Conservation (phyloP, 768 basidiomycete genomes). For the Candolleomyces aberdarensis region DNA sequence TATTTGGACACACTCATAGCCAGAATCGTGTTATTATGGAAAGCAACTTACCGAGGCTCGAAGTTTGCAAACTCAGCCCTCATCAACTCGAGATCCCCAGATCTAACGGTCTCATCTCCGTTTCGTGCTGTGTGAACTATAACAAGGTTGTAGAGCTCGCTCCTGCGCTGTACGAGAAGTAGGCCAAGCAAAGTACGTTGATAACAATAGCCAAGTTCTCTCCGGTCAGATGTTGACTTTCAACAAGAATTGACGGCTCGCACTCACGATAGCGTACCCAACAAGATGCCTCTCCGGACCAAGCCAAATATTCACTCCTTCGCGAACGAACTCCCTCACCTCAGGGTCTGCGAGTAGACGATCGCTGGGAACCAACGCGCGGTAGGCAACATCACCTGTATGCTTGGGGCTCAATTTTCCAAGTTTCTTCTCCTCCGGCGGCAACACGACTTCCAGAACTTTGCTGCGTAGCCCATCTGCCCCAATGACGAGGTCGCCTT, state of each 20-base stretch:
- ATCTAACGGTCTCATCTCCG: constrained; percentile 38
- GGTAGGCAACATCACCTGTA: constrained; percentile 65
- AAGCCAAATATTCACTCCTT: constrained; percentile 58
- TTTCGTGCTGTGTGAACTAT: constrained; percentile 32
- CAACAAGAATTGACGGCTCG: no score
- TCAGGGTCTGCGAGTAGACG: constrained; percentile 49
- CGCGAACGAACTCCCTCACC: constrained; percentile 47
- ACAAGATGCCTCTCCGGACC: constrained; percentile 42
- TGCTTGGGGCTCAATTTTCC: constrained; percentile 27
- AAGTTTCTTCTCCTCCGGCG: constrained; percentile 32
- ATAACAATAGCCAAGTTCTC: no score
- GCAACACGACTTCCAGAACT: constrained; percentile 45
- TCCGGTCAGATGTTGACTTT: no score
- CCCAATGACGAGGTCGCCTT: constrained; percentile 42
- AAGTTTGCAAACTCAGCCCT: constrained; percentile 42
- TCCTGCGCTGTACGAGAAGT: constrained; percentile 23
- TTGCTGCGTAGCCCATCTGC: constrained; percentile 51
- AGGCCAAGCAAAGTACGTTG: no score
- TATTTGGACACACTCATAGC: no score
- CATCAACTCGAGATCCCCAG: constrained; percentile 45
- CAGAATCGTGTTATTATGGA: no score
- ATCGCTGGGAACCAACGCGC: constrained; percentile 47
- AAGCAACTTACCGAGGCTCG: constrained; percentile 39
- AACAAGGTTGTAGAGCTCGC: constrained; percentile 44
- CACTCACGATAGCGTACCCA: constrained; percentile 34